Percentiles rank a stretch among this genome's conserved stretches.
Evolutionary conservation across 768 basidiomycete species (phyloP).

Genomic region (Boletus coccyginus): DNA sequence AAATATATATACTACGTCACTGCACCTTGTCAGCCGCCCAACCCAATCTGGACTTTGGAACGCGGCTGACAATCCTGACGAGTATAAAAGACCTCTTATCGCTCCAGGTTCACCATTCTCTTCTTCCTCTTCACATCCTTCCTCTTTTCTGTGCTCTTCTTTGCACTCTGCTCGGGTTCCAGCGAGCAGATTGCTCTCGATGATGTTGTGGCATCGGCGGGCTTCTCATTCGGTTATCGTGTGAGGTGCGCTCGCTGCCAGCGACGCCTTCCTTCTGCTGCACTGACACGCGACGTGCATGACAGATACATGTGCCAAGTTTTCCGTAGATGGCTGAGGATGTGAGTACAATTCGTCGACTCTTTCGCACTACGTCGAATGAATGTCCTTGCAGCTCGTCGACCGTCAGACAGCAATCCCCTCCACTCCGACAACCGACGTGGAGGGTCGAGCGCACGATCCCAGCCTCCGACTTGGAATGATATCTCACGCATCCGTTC

Average conservation of each 20-base stretch:
- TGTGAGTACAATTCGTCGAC: background rate
- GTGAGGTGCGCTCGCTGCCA: background rate
- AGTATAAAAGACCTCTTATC: background rate
- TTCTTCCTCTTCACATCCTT: background rate
- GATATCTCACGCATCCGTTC: background rate
- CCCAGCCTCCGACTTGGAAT: background rate
- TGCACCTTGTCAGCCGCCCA: background rate
- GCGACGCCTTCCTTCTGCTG: background rate
- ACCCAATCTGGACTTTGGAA: background rate
- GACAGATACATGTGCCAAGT: background rate
- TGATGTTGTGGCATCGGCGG: background rate
- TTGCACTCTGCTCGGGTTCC: constrained; percentile 1
- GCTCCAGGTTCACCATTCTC: background rate
- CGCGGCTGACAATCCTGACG: constrained; percentile 1
- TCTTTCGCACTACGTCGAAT: background rate
- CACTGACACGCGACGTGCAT: background rate
- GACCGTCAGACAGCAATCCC: background rate
- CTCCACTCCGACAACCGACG: background rate
- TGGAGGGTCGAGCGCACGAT: background rate
- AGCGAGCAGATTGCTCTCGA: background rate
- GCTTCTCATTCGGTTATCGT: background rate
- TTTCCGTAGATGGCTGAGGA: background rate
- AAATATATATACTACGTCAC: too few relatives aligned
- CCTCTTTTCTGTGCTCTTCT: background rate
- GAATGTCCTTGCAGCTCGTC: background rate